Evolutionary conservation across 306 rosid species (phyloP), one percentile per base, ranked within the genome.

Genomic region (Dalbergia cultrata): DNA sequence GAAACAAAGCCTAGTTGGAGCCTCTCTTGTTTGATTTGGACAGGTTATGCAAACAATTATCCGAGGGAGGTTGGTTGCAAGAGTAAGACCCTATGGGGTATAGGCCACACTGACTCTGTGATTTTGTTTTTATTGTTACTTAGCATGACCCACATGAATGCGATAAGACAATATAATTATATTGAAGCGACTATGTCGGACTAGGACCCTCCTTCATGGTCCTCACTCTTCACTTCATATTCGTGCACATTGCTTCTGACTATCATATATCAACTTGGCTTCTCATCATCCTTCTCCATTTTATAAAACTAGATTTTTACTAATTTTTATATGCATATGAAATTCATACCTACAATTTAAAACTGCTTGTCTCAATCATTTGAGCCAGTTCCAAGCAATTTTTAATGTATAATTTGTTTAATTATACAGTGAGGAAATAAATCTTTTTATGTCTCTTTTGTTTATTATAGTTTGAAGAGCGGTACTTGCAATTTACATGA

Each of bases 151-250:
- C 86, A 79, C 76, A 7, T 75, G 80, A 69, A 68, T 12, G 19
- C 61, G 83, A 84, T 75, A 69, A 80, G 84, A 87, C 87, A 90
- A 84, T 56, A 31, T 86, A 49, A 67, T 80, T 77, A 68, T 81
- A 80, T 71, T 76, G 83, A 82, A 70, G 41, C 67, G 75, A 54
- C 76, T 69, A 74, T 74, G 78, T 69, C 58, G 70, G 77, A 35
- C 58, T 63, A 62, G 44, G 76, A 67, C 89, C 67, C 39, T 34
- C 26, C 37, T 58, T 57, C 49, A 33, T 84, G 88, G 68, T 80
- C 85, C 83, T 83, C 58, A 10, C 45, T 49, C 19, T 34, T 57
- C 60, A 50, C 50, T 26, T 68, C 41, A 4, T 3, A 37, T 7
- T 37, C 80, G 50, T 56, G 11, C 31, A 58, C 41, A 50, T 8